Conservation (phyloP, 2,329 filamentous ascomycete species). For the Graphilbum ipis-grandicollis region DNA sequence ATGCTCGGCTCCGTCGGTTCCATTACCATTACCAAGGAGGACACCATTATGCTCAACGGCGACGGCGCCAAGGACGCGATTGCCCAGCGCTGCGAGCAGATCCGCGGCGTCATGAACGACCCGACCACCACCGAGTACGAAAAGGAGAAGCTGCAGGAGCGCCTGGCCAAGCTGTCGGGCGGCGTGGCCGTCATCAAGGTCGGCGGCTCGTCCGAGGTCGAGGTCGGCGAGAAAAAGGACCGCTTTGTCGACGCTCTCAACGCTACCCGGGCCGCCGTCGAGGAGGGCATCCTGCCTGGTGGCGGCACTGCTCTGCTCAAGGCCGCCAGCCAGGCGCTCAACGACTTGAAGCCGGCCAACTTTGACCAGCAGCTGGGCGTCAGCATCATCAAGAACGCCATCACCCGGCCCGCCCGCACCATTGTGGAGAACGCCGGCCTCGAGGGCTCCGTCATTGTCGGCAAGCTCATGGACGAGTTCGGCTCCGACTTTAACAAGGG, state of each 20-base stretch:
- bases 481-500: conserved; percentile 93
- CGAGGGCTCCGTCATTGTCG: conserved; percentile 90
- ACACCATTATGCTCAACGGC: conserved; percentile 96
- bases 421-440: conserved; percentile 97
- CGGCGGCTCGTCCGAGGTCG: conserved; percentile 90
- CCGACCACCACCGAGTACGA: conserved; percentile 94
- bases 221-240: conserved; percentile 99
- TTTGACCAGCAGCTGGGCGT: conserved; percentile 99
- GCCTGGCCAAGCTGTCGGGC: conserved; percentile 95
- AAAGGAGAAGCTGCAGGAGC: conserved; percentile 99
- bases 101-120: conserved; percentile 90
- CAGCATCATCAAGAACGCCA: conserved; percentile 93
- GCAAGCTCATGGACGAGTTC: conserved; percentile 93
- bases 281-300: conserved; percentile 97
- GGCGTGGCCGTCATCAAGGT: conserved; percentile 99
- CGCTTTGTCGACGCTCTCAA: conserved; percentile 97
- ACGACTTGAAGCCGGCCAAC: conserved; percentile 72
- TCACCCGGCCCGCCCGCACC: conserved; percentile 81
- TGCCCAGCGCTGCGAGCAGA: conserved; percentile 93
- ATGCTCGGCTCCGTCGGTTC: conserved; percentile 94
- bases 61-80: conserved; percentile 91
- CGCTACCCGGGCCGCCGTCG: conserved; percentile 91
- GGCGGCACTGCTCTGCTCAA: conserved; percentile 97
- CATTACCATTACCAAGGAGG: conserved; percentile 99
- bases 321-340: conserved; percentile 78